Evolutionary conservation across 1,284 basidiomycete species (phyloP), one percentile per base, ranked within the genome.

Genomic region (Ustilago shanxiensis): DNA sequence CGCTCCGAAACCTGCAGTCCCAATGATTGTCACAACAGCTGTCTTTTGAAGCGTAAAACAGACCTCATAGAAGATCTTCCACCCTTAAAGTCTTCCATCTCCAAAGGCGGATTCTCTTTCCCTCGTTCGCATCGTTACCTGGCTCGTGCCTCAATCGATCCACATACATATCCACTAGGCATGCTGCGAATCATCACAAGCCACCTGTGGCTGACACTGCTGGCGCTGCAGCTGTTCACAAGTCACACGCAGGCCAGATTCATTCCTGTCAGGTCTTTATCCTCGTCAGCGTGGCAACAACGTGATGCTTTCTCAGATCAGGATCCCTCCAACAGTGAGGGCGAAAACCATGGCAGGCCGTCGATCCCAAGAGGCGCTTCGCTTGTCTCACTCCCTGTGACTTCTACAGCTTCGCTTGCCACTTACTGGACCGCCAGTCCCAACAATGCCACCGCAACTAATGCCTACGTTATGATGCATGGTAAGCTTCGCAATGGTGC

Each of bases 391-490:
- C 57, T 85, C 1, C 70, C 67, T 44, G 70, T 85, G 29, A 59
- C 52, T 1, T 9, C 51, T 1, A 39, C 61, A 16, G 60, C 76
- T 29, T 66, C 63, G 2, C 22, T 77, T 6, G 75, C 80, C 1
- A 59, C 53, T 9, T 85, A 82, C 68, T 83, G 79, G 79, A 77
- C 80, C 0, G 51, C 60, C 24, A 59, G 66, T 9, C 72, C 74
- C 4, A 54, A 72, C 35, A 73, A 85, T 39, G 16, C 49, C 4
- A 78, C 73, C 9, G 79, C 72, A 0, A 69, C 69, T 28, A 68
- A 78, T 18, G 83, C 83, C 20, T 84, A 65, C 64, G 68, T 85
- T 44, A 83, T 85, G 80, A 80, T 85, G 74, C 84, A 85, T 61
- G 84, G 83, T 47, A 77, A 79, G 55, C 54, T 79, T 11, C 73